Evolutionary conservation across 2,329 filamentous ascomycete species (phyloP).

Genomic region (Arthrobotrys conoides): DNA sequence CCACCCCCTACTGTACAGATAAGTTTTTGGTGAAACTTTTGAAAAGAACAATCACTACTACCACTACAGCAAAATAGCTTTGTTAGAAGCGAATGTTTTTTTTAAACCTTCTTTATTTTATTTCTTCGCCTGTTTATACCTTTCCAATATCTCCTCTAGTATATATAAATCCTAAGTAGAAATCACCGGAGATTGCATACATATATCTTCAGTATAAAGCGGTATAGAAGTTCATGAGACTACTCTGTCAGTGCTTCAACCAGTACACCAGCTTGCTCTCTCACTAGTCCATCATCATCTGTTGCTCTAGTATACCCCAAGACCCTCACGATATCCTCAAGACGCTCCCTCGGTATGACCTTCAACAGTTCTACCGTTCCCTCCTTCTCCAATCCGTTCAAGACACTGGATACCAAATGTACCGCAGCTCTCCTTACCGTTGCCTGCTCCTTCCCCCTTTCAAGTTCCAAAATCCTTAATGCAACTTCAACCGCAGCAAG

Average conservation of each 20-base stretch:
- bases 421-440: slow-evolving; percentile 79
- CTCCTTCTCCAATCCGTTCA: slow-evolving; percentile 73
- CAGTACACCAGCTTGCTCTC: slow-evolving; percentile 77
- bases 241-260: slow-evolving; percentile 69
- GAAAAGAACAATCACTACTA: slow-evolving; percentile 19
- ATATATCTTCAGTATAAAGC: slow-evolving; percentile 31
- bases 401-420: slow-evolving; percentile 74
- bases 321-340: slow-evolving; percentile 74
- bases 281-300: slow-evolving; percentile 78
- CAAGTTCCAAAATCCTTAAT: slow-evolving; percentile 75
- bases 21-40: slow-evolving; percentile 46
- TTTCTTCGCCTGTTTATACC: slow-evolving; percentile 52
- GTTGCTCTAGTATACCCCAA: slow-evolving; percentile 76
- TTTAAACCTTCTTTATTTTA: slow-evolving; percentile 29
- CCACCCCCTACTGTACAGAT: slow-evolving; percentile 44
- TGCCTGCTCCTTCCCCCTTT: slow-evolving; percentile 73
- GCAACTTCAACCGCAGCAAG: slow-evolving; percentile 75
- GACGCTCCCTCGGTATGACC: slow-evolving; percentile 58
- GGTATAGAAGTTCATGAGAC: background rate
- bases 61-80: slow-evolving; percentile 25
- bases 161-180: slow-evolving; percentile 50
- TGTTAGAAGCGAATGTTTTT: slow-evolving; percentile 51
- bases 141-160: slow-evolving; percentile 60
- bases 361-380: slow-evolving; percentile 67
- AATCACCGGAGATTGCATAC: slow-evolving; percentile 16